Base-by-base conservation (phyloP, 2,329 filamentous ascomycete genomes). In the Fusarium robinianum region DNA sequence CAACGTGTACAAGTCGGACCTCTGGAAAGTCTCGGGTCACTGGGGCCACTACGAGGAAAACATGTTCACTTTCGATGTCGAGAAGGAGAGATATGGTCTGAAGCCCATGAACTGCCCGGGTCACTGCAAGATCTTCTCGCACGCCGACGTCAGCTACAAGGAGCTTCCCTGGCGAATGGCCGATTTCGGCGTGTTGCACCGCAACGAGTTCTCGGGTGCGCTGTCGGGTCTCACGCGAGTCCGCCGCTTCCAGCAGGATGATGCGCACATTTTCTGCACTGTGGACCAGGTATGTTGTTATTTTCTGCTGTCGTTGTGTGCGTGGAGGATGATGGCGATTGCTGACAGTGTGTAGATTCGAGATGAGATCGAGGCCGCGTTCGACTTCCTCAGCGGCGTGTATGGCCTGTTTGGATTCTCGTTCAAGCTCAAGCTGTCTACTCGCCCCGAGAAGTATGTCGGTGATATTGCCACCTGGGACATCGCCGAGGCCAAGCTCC, bases 61-160 rank as follows among this genome's bases (percentile, higher is more conserved):
- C 72, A 97, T 97, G 92, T 80, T 80, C 57, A 70, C 75, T 26
- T 84, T 96, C 58, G 76, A 83, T 41, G 74, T 86, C 21, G 91
- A 96, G 68, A 95, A 96, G 76, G 86, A 71, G 57, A 64, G 65
- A 33, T 73, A 70, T 48, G 90, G 84, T 11, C 74, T 97, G 37
- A 97, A 97, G 74, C 92, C 92, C 18, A 97, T 97, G 94, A 97
- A 97, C 74, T 99, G 94, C 72, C 94, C 94, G 4, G 90, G 90
- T 18, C 92, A 97, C 71, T 95, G 88, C 70, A 74, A 94, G 55
- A 86, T 96, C 63, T 96, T 96, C 68, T 82, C 80, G 35, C 86
- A 92, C 68, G 81, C 87, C 40, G 87, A 89, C 63, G 81, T 89
- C 61, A 94, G 87, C 69, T 96, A 97, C 55, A 67, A 64, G 62